These are phyloP conservation scores for Coniochaeta sp. DNA, from an alignment of 2,329 filamentous ascomycete genomes.

Conservation along the genomic window DNA sequence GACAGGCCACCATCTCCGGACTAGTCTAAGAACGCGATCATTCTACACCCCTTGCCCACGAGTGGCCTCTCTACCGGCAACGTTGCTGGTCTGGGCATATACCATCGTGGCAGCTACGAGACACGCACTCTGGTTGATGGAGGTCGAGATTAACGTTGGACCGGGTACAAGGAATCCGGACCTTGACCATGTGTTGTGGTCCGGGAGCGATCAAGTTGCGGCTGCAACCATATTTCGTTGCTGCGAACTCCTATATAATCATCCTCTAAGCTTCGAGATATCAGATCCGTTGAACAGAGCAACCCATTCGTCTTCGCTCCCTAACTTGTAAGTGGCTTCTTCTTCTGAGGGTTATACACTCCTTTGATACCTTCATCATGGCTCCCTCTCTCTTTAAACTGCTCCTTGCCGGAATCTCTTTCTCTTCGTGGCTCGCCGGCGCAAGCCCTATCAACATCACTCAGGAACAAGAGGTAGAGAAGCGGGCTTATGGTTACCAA, in stretches of 20 bases:
- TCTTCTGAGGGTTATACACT: slow-evolving; percentile 1
- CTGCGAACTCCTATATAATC: neutral
- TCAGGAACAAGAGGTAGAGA: neutral
- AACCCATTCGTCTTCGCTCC: neutral
- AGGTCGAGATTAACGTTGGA: slow-evolving; percentile 1
- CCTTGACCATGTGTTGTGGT: neutral
- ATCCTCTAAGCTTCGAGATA: neutral
- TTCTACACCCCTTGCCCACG: neutral
- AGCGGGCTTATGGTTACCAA: slow-evolving; percentile 22
- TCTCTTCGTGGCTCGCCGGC: neutral
- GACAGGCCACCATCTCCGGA: neutral
- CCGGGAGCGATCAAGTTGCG: neutral
- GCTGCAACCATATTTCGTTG: neutral
- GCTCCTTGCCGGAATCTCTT: neutral
- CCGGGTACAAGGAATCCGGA: neutral
- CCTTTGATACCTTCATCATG: neutral
- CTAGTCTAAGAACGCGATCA: neutral
- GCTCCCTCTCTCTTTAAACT: slow-evolving; percentile 1
- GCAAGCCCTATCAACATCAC: neutral
- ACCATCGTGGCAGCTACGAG: neutral
- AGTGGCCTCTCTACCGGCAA: neutral
- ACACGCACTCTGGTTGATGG: neutral
- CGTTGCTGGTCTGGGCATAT: neutral
- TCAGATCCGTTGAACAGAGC: neutral
- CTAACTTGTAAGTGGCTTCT: neutral